Conservation (phyloP, 2,329 filamentous ascomycete species). For the Colletotrichum endophyticum region DNA sequence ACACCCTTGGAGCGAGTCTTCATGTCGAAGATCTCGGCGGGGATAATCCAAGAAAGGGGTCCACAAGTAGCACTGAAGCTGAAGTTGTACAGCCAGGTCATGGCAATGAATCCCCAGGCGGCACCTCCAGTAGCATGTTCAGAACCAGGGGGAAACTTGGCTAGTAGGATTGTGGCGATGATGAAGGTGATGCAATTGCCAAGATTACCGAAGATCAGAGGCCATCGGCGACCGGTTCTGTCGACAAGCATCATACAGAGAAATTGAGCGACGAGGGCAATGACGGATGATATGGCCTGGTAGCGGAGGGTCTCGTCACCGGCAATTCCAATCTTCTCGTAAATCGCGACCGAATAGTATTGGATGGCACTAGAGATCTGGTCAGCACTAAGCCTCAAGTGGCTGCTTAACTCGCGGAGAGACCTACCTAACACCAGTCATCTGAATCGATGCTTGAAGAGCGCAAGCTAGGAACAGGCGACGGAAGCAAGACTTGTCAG, state of each 20-base stretch:
- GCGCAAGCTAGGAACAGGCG: conserved; percentile 73
- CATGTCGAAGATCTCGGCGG: conserved; percentile 79
- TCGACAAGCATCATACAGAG: conserved; percentile 74
- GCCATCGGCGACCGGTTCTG: conserved; percentile 72
- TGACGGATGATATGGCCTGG: conserved; percentile 75
- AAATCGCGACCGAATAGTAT: conserved; percentile 74
- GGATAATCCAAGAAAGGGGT: conserved; percentile 65
- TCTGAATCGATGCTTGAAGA: conserved; percentile 23
- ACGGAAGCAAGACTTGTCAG: conserved; percentile 65
- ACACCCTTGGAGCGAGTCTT: conserved; percentile 77
- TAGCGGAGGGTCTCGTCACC: conserved; percentile 72
- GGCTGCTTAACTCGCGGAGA: background rate
- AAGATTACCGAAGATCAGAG: conserved; percentile 74
- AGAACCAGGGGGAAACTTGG: conserved; percentile 63
- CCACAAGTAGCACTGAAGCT: conserved; percentile 75
- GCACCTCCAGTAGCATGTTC: conserved; percentile 45
- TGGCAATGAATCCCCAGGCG: conserved; percentile 74
- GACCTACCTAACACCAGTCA: conserved; percentile 16
- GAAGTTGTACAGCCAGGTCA: conserved; percentile 84
- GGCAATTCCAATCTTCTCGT: conserved; percentile 71
- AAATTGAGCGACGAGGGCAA: conserved; percentile 72
- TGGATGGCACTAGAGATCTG: conserved; percentile 66
- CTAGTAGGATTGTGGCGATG: conserved; percentile 61
- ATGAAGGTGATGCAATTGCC: conserved; percentile 76
- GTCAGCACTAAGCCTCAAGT: background rate